Base-by-base conservation (phyloP, 73 alveolate species). In the Stentor roeselii region DNA sequence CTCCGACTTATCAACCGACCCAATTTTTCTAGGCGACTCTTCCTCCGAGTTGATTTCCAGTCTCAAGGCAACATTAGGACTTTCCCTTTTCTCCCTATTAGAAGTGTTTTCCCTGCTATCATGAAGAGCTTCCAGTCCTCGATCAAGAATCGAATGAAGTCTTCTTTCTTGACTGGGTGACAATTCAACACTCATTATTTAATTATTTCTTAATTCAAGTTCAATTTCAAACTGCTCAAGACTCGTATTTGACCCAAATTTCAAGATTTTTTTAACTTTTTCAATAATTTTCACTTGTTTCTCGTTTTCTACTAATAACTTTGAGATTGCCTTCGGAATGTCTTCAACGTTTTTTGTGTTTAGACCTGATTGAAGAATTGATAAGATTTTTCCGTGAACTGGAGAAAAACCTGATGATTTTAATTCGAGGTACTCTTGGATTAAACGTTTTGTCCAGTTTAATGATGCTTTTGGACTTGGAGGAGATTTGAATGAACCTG, bases 121-220 rank as follows among this genome's bases (percentile, higher is more conserved):
- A 1, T 32, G n/a, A 15, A 67, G 11, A 2, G 80, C 80, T 67
- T 67, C 80, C 15, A 67, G n/a, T n/a, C 80, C 80, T 67, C 80
- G n/a, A 34, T 67, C 80, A 1, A 67, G 37, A 11, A 67, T 67
- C 34, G 80, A 67, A 67, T 67, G 80, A 21, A 67, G 37, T 15
- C 80, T 36, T 21, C 37, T n/a, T 34, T 67, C 80, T 67, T 67
- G 41, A 67, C 37, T 67, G 21, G 80, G 37, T 67, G 37, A 67
- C 41, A 67, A 67, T 21, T 67, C 80, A 34, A 67, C 34, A 32
- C 80, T 67, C 80, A 67, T 67, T 30, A 21, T 67, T 21, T 21
- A 58, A 21, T 58, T 58, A 58, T 21, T 67, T 21, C n/a, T 21
- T 27, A 34, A 0, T n/a, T 67, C 34, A 27, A 67, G 21, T 67